A percentile compares a stretch with the other conserved stretches of the same genome.
Conservation (phyloP, 257 asterid species). For the Agastache rugosa region DNA sequence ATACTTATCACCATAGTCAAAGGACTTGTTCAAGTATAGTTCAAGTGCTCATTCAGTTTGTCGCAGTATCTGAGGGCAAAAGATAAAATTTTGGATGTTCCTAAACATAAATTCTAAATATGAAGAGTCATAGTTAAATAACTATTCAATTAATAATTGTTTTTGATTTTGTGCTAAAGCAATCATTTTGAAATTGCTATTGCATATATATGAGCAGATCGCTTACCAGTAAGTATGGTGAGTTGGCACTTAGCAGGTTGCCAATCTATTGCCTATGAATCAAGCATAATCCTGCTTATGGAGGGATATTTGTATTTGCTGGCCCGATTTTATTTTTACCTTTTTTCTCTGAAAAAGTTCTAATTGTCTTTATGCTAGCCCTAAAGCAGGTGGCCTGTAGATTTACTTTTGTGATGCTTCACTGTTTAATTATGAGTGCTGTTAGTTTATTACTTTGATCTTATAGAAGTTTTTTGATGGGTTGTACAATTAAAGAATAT, state of each 20-base stretch:
- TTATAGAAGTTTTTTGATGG: background rate
- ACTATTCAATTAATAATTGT: background rate
- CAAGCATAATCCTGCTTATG: background rate
- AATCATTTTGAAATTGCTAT: constrained; percentile 3
- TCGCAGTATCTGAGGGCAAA: constrained; percentile 11
- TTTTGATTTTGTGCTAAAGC: constrained; percentile 16
- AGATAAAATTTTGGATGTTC: constrained; percentile 4
- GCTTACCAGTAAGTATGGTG: background rate
- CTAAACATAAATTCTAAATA: constrained; percentile 10
- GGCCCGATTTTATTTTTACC: background rate
- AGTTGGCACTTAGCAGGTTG: background rate
- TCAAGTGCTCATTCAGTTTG: constrained; percentile 12
- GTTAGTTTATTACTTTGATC: constrained; percentile 24
- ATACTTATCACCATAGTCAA: constrained; percentile 5
- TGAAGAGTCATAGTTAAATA: constrained; percentile 5
- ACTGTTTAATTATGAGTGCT: background rate
- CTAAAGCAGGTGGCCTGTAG: constrained; percentile 4
- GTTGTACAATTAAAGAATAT: background rate
- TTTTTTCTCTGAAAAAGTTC: background rate
- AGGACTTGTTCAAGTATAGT: constrained; percentile 21
- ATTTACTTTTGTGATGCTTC: constrained; percentile 6
- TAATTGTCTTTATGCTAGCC: constrained; percentile 2
- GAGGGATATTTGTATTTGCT: background rate
- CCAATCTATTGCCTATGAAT: background rate
- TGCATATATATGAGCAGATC: constrained; percentile 1